These are phyloP conservation scores for Sequoiadendron giganteum DNA, from an alignment of 75 land plant genomes.

Conservation along the genomic window DNA sequence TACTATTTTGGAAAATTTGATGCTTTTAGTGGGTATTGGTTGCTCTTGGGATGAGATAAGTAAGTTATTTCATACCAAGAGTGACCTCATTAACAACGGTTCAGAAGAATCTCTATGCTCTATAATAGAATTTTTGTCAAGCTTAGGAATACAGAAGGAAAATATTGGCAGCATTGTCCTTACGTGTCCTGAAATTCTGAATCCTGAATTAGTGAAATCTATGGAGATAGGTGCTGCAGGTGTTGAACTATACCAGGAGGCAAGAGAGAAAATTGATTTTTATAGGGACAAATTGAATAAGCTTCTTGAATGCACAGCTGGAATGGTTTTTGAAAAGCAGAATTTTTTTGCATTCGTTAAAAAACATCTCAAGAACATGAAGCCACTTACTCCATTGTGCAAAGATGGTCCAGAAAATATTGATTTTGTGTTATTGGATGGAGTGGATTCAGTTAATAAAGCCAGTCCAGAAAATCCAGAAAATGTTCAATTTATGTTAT, in stretches of 20 bases:
- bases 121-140: not conserved
- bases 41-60: slow-evolving; percentile 7
- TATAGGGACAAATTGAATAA: not conserved
- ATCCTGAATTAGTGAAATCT: not conserved
- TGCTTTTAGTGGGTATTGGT: slow-evolving; percentile 4
- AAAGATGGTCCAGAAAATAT: too few species aligned
- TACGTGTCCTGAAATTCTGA: not conserved
- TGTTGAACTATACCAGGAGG: not conserved
- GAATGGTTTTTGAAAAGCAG: not conserved
- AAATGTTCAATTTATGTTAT: too few species aligned
- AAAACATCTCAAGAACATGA: not conserved
- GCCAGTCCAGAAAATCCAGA: too few species aligned
- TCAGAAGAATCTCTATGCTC: not conserved
- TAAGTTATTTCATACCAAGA: not conserved
- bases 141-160: not conserved
- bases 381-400: too few species aligned
- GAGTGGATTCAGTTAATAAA: too few species aligned
- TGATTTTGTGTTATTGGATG: too few species aligned
- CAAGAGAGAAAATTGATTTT: not conserved
- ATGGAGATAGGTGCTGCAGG: not conserved
- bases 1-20: not conserved
- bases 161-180: not conserved
- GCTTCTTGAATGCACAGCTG: not conserved
- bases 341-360: not conserved
- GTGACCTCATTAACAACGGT: not conserved